Evolutionary conservation across 83 land plant genomes (phyloP).

Genomic region (Thuja plicata): DNA sequence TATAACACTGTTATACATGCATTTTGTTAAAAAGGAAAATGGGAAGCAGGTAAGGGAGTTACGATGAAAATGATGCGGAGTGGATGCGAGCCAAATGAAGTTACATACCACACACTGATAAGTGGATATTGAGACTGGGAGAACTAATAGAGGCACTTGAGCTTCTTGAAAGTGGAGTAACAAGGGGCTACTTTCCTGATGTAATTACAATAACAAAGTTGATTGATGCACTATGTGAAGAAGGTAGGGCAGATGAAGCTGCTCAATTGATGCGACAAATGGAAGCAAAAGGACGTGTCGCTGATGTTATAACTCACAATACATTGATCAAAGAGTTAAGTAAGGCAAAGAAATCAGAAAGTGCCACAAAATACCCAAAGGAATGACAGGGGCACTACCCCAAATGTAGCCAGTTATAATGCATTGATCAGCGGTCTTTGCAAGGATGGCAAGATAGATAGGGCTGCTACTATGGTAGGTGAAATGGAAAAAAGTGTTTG

Average conservation of each 20-base stretch:
- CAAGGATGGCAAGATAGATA: constrained; percentile 31
- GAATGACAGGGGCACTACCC: constrained; percentile 54
- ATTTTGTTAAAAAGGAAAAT: constrained; percentile 44
- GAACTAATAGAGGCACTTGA: no score
- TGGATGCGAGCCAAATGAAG: no score
- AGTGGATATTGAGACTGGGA: no score
- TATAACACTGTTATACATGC: constrained; percentile 66
- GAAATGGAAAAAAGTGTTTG: constrained; percentile 52
- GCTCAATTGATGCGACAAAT: constrained; percentile 55
- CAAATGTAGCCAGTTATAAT: constrained; percentile 50
- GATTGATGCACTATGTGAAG: constrained; percentile 42
- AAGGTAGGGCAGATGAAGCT: constrained; percentile 57
- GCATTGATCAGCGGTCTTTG: constrained; percentile 33
- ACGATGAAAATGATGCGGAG: no score
- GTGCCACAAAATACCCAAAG: constrained; percentile 29
- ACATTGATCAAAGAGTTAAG: constrained; percentile 75
- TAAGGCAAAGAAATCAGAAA: constrained; percentile 41
- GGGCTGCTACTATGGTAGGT: constrained; percentile 39
- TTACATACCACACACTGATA: no score
- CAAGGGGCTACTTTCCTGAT: no score
- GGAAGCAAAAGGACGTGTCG: constrained; percentile 40
- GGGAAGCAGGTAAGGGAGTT: constrained; percentile 14
- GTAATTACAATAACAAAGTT: constrained; percentile 62
- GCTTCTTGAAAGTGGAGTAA: no score
- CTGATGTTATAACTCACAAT: constrained; percentile 60